Conservation (phyloP, 371 early-diverging fungal genomes). For the Caulochytrium protostelioides region DNA sequence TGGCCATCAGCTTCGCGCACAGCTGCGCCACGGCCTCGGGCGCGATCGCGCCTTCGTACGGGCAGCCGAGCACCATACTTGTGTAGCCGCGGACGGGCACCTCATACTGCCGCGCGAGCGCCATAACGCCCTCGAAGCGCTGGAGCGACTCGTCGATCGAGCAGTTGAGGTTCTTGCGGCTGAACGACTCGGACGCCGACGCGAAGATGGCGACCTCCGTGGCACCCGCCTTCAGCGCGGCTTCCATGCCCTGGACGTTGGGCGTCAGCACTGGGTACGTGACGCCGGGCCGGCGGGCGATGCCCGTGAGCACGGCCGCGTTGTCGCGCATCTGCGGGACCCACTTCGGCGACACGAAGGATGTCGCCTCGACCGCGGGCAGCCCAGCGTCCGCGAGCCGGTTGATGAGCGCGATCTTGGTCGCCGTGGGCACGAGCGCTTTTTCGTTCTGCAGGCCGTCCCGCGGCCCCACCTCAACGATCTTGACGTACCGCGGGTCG, state of each 20-base stretch:
- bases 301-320: slow-evolving; percentile 42
- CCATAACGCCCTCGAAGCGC: slow-evolving; percentile 45
- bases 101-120: slow-evolving; percentile 39
- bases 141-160: slow-evolving; percentile 60
- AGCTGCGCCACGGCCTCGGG: slow-evolving; percentile 53
- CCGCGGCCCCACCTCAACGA: slow-evolving; percentile 84
- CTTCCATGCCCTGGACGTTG: slow-evolving; percentile 68
- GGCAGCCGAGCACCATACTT: slow-evolving; percentile 86
- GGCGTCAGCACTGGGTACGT: slow-evolving; percentile 77
- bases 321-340: slow-evolving; percentile 93
- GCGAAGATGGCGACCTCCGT: slow-evolving; percentile 69
- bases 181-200: slow-evolving; percentile 75
- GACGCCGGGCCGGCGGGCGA: slow-evolving; percentile 37
- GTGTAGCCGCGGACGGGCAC: slow-evolving; percentile 52
- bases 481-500: slow-evolving; percentile 30
- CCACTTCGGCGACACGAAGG: slow-evolving; percentile 95
- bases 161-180: slow-evolving; percentile 78
- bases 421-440: slow-evolving; percentile 48
- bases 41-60: slow-evolving; percentile 63
- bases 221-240: slow-evolving; percentile 52
- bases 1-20: slow-evolving; percentile 45
- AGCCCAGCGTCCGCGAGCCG: slow-evolving; percentile 61
- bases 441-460: slow-evolving; percentile 96
- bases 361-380: slow-evolving; percentile 66
- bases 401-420: slow-evolving; percentile 68